Conservation (phyloP, 208 protist species). For the Paratrypanosoma confusum region DNA sequence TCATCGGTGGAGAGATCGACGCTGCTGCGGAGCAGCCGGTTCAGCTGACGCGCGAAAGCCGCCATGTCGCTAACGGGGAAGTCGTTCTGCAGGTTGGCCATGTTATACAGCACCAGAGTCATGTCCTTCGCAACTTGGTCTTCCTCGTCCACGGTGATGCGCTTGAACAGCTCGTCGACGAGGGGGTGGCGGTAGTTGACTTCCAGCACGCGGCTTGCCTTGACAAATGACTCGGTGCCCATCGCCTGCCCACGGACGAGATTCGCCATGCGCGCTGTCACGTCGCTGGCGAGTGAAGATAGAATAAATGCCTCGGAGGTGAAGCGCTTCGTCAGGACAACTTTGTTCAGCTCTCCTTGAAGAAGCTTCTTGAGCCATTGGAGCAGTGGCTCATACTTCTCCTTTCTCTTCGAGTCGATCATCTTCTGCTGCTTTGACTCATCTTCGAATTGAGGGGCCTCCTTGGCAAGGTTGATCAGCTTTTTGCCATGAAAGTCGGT, state of each 20-base stretch:
- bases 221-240: constrained; percentile 22
- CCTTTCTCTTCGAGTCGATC: constrained; percentile 83
- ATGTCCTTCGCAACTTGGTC: constrained; percentile 84
- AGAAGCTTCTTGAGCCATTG: constrained; percentile 75
- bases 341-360: constrained; percentile 69
- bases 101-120: constrained; percentile 93
- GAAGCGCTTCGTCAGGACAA: constrained; percentile 88
- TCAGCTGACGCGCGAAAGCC: constrained; percentile 74
- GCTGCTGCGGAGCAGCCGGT: constrained; percentile 77
- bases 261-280: constrained; percentile 95
- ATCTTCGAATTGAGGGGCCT: constrained; percentile 91
- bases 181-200: constrained; percentile 97
- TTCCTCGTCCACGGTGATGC: constrained; percentile 69
- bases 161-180: constrained; percentile 86
- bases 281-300: constrained; percentile 87
- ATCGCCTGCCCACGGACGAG: constrained; percentile 95
- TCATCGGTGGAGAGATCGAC: constrained; percentile 70
- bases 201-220: constrained; percentile 91
- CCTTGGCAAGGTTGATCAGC: constrained; percentile 94
- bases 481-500: constrained; percentile 94
- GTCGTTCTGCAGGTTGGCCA: constrained; percentile 87
- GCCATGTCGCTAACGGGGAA: constrained; percentile 83
- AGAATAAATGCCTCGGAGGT: constrained; percentile 91
- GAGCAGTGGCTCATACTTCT: constrained; percentile 81
- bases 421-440: constrained; percentile 83